Base-by-base conservation (phyloP, 2,329 filamentous ascomycete species). In the Daldinia sp. region DNA sequence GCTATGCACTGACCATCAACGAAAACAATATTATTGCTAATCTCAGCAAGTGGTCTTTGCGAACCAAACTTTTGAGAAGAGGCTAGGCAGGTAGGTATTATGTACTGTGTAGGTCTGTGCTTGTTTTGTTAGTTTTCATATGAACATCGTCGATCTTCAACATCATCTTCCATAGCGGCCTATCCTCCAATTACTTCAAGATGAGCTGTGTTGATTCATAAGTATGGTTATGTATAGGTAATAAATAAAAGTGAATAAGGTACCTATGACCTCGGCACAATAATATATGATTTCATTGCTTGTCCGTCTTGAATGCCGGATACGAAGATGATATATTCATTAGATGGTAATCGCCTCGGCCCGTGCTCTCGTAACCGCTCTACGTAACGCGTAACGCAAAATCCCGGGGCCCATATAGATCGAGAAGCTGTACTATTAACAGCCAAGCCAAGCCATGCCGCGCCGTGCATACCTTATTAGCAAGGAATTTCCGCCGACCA, bases 401-500 rank as follows among this genome's bases (percentile, higher is more conserved):
- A 46, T 61, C 50, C 71, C 18, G 42, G 61, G 60, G 55, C 64
- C 66, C 57, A 54, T 74, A 60, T 68, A 60, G 53, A 63, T 65
- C 61, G 61, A 53, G 66, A 73, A 33, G 63, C 26, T 59, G 41
- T 60, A 39, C 50, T 65, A 53, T 65, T 54, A 50, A 63, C 59
- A 70, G 54, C 60, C 59, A 65, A 42, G 15, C 15, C 39, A 28
- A 48, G 23, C 2, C 44, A 48, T 28, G 44, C 23, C 23, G 26
- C 65, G 53, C 48, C 61, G 65, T 61, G 44, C 58, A 58, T 62
- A 65, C 53, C 59, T 73, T 65, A 59, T 63, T 44, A 9, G 48
- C 48, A 63, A 53, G 37, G 42, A 67, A 58, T 72, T 54, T 67
- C 70, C 68, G 63, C 70, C 73, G 61, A 68, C 69, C 70, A 59